Evolutionary conservation across 2,329 filamentous ascomycete species (phyloP).

Genomic region (Trichophyton rubrum): DNA sequence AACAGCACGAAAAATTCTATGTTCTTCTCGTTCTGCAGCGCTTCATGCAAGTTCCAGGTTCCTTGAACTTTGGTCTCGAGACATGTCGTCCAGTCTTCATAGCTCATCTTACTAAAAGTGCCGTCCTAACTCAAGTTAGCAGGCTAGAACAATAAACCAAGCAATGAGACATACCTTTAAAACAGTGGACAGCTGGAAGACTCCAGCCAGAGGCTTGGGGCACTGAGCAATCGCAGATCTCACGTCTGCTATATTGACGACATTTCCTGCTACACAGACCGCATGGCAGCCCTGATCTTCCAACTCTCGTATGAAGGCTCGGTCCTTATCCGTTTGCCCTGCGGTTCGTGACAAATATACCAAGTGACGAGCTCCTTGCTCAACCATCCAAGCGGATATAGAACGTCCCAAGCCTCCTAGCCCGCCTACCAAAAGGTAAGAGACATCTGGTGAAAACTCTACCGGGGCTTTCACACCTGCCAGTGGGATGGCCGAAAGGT

Average conservation of each 20-base stretch:
- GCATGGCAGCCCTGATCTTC: not conserved
- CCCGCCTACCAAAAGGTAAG: slow-evolving; percentile 17
- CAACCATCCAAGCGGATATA: slow-evolving; percentile 17
- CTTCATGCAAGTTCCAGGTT: slow-evolving; percentile 17
- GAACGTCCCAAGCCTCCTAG: slow-evolving; percentile 18
- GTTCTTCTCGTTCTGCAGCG: not conserved
- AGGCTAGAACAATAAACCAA: not conserved
- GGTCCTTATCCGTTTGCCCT: not conserved
- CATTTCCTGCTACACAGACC: not conserved
- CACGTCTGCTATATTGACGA: not conserved
- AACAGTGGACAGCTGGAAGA: slow-evolving; percentile 16
- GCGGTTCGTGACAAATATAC: slow-evolving; percentile 20
- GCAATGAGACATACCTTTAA: slow-evolving; percentile 8
- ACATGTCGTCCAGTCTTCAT: slow-evolving; percentile 13
- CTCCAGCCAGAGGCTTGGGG: slow-evolving; percentile 11
- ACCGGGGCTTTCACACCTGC: not conserved
- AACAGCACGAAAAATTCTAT: slow-evolving; percentile 18
- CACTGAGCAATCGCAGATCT: not conserved
- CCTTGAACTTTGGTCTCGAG: slow-evolving; percentile 21
- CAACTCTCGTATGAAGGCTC: not conserved
- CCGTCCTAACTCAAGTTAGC: slow-evolving; percentile 8
- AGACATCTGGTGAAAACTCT: not conserved
- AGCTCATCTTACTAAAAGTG: slow-evolving; percentile 21
- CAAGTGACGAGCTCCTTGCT: slow-evolving; percentile 19
- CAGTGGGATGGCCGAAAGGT: not conserved